Conservation (phyloP, 2,329 filamentous ascomycete genomes). For the Lanzia echinophila region DNA sequence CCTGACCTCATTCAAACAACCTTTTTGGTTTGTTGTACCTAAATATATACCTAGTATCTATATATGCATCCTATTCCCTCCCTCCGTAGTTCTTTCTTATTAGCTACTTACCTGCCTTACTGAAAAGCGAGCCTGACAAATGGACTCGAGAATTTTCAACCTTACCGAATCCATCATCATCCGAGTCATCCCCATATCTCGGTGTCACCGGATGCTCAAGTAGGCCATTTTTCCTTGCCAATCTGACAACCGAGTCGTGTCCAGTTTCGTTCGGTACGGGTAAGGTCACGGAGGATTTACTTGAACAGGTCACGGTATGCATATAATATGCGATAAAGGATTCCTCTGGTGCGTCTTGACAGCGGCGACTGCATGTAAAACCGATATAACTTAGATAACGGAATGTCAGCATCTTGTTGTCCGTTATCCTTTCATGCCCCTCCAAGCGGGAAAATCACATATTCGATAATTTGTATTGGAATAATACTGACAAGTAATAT, state of each 20-base stretch:
- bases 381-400: too few species aligned
- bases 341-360: background rate
- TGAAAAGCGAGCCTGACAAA: background rate
- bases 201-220: background rate
- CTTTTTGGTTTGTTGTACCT: too few species aligned
- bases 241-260: background rate
- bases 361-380: too few species aligned
- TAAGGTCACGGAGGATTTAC: background rate
- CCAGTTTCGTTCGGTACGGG: background rate
- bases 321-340: background rate
- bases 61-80: too few species aligned
- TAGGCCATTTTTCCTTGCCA: background rate
- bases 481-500: too few species aligned
- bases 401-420: background rate
- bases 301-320: background rate
- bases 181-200: background rate
- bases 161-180: background rate
- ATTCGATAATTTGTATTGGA: too few species aligned
- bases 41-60: too few species aligned
- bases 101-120: too few species aligned
- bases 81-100: too few species aligned
- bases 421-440: background rate
- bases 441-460: background rate
- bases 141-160: background rate
- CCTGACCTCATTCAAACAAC: too few species aligned